Evolutionary conservation across 352 stramenopile genomes (phyloP).

Genomic region (Globisporangium heterothallicum): DNA sequence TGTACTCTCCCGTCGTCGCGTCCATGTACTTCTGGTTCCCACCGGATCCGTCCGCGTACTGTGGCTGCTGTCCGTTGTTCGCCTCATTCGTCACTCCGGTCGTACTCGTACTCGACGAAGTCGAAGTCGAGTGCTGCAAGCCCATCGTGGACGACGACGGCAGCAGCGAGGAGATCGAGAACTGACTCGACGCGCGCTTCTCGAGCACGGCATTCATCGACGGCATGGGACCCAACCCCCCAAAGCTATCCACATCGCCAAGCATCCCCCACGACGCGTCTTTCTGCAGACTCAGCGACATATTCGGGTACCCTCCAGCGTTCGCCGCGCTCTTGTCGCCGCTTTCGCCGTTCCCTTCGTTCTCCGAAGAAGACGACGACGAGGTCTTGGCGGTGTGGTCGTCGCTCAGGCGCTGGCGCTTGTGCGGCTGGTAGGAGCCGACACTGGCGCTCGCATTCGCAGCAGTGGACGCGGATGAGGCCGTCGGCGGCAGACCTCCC

Average conservation of each 20-base stretch:
- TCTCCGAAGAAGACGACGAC: slow-evolving; percentile 7
- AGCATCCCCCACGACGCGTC: slow-evolving; percentile 71
- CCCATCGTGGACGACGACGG: slow-evolving; percentile 21
- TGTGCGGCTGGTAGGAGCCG: slow-evolving; percentile 32
- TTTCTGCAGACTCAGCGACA: slow-evolving; percentile 62
- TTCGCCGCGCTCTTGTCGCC: slow-evolving; percentile 17
- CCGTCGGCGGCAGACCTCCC: neutral
- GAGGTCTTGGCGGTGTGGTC: slow-evolving; percentile 23
- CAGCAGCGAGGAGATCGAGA: slow-evolving; percentile 71
- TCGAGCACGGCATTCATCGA: slow-evolving; percentile 66
- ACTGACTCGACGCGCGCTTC: slow-evolving; percentile 68
- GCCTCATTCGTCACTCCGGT: slow-evolving; percentile 15
- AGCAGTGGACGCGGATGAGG: neutral
- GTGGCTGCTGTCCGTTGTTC: slow-evolving; percentile 22
- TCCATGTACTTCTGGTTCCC: slow-evolving; percentile 73
- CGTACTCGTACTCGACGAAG: slow-evolving; percentile 1
- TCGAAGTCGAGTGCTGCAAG: slow-evolving; percentile 6
- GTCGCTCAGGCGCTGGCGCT: slow-evolving; percentile 56
- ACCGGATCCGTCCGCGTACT: slow-evolving; percentile 46
- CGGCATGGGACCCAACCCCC: slow-evolving; percentile 54
- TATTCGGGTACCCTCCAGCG: slow-evolving; percentile 26
- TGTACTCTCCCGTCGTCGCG: slow-evolving; percentile 64
- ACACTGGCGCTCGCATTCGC: neutral
- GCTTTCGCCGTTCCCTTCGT: slow-evolving; percentile 5
- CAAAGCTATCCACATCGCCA: slow-evolving; percentile 61